Percentiles rank a stretch among this genome's conserved stretches.
phyloP scores from a whole-genome alignment of 1,139 yeast genomes.

The Pichia sp. region DNA sequence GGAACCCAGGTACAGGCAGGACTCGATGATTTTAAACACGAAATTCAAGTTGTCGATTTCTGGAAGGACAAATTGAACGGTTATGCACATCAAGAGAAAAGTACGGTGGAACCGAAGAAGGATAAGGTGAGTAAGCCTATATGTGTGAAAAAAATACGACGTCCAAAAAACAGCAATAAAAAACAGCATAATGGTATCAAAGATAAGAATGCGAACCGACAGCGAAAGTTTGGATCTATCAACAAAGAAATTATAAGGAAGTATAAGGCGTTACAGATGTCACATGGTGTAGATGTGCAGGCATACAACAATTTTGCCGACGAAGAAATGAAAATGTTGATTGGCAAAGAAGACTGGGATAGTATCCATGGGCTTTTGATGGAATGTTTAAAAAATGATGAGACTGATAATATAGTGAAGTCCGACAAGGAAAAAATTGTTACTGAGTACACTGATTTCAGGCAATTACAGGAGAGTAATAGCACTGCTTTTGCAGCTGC shows the following conservation, averaged over 20 bases:
- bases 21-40: slow-evolving; percentile 20
- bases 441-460: slow-evolving; percentile 7
- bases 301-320: slow-evolving; percentile 10
- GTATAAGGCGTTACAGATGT: slow-evolving; percentile 17
- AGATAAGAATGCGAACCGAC: slow-evolving; percentile 1
- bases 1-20: slow-evolving; percentile 31
- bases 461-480: not conserved
- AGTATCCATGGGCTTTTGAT: slow-evolving; percentile 12
- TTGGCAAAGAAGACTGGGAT: slow-evolving; percentile 25
- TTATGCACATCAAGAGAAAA: slow-evolving; percentile 3
- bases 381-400: slow-evolving; percentile 2
- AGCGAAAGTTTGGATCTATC: slow-evolving; percentile 16
- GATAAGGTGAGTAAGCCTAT: not conserved
- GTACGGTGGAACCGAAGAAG: not conserved
- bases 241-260: slow-evolving; percentile 16
- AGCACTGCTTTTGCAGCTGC: not conserved
- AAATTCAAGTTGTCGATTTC: not conserved
- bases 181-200: not conserved
- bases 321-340: slow-evolving; percentile 19
- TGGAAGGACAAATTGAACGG: slow-evolving; percentile 21
- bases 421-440: not conserved
- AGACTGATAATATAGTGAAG: not conserved
- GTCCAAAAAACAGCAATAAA: not conserved
- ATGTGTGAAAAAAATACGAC: not conserved
- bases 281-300: slow-evolving; percentile 6